These are phyloP conservation scores for Volvariella surrecta DNA, from an alignment of 1,284 basidiomycete genomes.

Conservation along the genomic window DNA sequence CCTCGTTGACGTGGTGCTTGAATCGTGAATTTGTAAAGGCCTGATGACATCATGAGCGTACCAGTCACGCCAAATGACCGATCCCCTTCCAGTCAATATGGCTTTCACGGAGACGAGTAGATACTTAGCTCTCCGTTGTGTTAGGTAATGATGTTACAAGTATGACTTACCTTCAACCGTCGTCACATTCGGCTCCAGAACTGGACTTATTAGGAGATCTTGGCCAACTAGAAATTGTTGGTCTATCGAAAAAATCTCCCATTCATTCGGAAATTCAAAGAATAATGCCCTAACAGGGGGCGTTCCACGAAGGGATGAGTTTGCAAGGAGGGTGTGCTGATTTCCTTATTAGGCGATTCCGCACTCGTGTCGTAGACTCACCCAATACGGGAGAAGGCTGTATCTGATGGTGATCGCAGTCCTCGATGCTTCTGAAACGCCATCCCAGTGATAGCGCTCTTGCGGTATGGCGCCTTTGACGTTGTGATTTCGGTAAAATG, in stretches of 20 bases:
- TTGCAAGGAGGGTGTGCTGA: slow-evolving; percentile 70
- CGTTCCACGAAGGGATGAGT: slow-evolving; percentile 52
- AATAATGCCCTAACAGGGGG: slow-evolving; percentile 69
- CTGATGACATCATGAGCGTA: slow-evolving; percentile 55
- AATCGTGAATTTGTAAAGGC: not conserved
- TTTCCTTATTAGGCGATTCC: slow-evolving; percentile 1
- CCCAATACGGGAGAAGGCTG: slow-evolving; percentile 68
- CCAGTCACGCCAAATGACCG: slow-evolving; percentile 66
- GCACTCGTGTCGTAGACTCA: slow-evolving; percentile 18
- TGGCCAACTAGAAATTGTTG: slow-evolving; percentile 65
- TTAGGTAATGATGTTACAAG: not conserved
- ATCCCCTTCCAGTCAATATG: slow-evolving; percentile 54
- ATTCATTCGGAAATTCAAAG: slow-evolving; percentile 68
- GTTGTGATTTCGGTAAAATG: slow-evolving; percentile 70
- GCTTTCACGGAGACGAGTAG: slow-evolving; percentile 21
- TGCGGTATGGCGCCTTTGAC: slow-evolving; percentile 50
- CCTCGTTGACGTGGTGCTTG: slow-evolving; percentile 23
- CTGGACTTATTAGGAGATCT: slow-evolving; percentile 68
- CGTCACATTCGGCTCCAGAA: slow-evolving; percentile 46
- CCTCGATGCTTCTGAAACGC: slow-evolving; percentile 63
- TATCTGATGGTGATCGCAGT: slow-evolving; percentile 65
- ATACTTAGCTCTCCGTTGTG: not conserved
- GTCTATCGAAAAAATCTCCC: slow-evolving; percentile 54
- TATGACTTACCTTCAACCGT: slow-evolving; percentile 33
- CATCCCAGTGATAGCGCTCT: slow-evolving; percentile 72